Base-by-base conservation (phyloP, 2,329 filamentous ascomycete species). In the Plectosphaerella cucumerina region DNA sequence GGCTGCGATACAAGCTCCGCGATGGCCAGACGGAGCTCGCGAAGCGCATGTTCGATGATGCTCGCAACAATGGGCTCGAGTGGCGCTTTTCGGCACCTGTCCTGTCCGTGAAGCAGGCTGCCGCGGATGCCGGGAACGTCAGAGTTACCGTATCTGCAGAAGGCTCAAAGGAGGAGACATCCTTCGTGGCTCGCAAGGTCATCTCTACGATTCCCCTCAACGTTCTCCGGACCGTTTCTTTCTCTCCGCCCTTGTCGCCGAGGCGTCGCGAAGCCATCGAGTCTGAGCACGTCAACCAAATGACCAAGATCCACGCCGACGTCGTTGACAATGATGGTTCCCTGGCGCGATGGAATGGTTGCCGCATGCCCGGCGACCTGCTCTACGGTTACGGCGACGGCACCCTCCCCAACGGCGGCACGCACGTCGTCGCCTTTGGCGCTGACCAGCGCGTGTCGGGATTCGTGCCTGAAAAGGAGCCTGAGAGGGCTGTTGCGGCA, bases 401-500 rank as follows among this genome's bases (percentile, higher is more conserved):
- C 0, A 66, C 63, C 0, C 74, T 71, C 0, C 68, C 70, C 0
- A 65, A 66, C 1, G 73, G 74, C 0, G 75, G 77, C 34, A 75
- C 73, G 0, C 75, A 78, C 35, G 58, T 77, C 1, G 75, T 78
- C 0, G 65, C 66, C 3, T 77, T 78, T 48, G 73, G 75, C 1
- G 68, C 66, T 0, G 46, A 48, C 35, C 54, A 65, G 2, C 58
- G 67, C 11, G 71, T 70, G 17, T 70, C 73, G 35, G 14, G 14
- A 8, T 67, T 77, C 6, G 62, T 74, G 2, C 71, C 71, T 0
- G 72, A 76, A 15, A 68, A 72, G 6, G 60, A 74, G 37, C 62
- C 74, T 2, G 51, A 67, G 12, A 46, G 48, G 9, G 63, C 64
- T 0, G 60, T 67, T 9, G 55, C 60, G 15, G 66, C 68, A 0